These are phyloP conservation scores for Pseudozyma tsukubaensis DNA, from an alignment of 1,284 basidiomycete genomes.

Conservation along the genomic window DNA sequence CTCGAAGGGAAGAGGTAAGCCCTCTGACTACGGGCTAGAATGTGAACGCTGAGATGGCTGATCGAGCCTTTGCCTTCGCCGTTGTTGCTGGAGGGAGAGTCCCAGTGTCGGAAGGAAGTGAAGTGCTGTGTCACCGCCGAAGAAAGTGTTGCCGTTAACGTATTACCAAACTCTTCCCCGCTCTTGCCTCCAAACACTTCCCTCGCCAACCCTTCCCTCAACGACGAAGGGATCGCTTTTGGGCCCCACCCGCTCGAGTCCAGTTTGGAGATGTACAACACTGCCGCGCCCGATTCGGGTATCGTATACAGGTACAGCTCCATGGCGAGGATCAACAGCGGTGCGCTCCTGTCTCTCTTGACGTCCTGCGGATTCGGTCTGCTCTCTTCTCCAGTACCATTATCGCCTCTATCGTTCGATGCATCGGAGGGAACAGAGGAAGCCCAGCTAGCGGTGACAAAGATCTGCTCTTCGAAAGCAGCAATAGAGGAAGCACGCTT, in stretches of 20 bases:
- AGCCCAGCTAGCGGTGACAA: slow-evolving; percentile 53
- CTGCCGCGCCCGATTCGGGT: slow-evolving; percentile 76
- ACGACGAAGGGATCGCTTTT: slow-evolving; percentile 9
- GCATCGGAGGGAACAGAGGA: slow-evolving; percentile 1
- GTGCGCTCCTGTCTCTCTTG: slow-evolving; percentile 3
- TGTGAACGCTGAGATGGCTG: slow-evolving; percentile 74
- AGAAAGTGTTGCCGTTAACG: slow-evolving; percentile 76
- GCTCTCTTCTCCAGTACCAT: neutral
- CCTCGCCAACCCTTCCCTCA: slow-evolving; percentile 17
- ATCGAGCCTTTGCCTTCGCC: slow-evolving; percentile 7
- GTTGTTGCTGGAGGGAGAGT: neutral
- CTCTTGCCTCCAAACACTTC: slow-evolving; percentile 7
- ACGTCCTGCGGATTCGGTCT: slow-evolving; percentile 63
- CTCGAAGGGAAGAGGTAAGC: slow-evolving; percentile 96
- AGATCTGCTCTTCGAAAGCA: slow-evolving; percentile 33
- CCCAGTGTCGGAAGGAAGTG: slow-evolving; percentile 72
- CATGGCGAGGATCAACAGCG: slow-evolving; percentile 78
- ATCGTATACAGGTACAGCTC: slow-evolving; percentile 84
- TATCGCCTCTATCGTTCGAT: no score
- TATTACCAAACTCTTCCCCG: slow-evolving; percentile 20
- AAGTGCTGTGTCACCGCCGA: slow-evolving; percentile 78
- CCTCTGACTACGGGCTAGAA: slow-evolving; percentile 89
- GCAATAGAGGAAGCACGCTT: slow-evolving; percentile 26
- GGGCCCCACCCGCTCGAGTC: slow-evolving; percentile 86
- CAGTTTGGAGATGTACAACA: slow-evolving; percentile 93